phyloP scores from a whole-genome alignment of 2,329 filamentous ascomycete species.

The Phaeosphaeriaceae sp. region DNA sequence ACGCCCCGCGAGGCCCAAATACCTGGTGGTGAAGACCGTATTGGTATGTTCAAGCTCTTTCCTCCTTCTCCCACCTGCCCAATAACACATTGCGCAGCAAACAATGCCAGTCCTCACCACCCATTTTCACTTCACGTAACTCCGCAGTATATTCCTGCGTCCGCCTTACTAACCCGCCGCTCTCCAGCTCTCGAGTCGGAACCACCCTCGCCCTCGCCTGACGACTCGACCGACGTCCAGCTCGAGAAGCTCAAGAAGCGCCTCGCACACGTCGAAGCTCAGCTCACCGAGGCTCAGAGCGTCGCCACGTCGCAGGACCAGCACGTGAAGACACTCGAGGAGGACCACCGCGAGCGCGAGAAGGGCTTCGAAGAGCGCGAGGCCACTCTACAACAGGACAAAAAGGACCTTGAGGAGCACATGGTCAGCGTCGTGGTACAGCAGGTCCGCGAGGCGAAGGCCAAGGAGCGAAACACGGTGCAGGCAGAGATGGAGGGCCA shows the following conservation, averaged over 20 bases:
- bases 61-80: conserved; percentile 23
- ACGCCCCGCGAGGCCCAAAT: conserved; percentile 33
- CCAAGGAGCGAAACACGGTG: conserved; percentile 45
- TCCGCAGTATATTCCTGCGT: conserved; percentile 22
- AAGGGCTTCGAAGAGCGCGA: conserved; percentile 41
- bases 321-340: conserved; percentile 39
- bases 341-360: conserved; percentile 42
- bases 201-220: conserved; percentile 35
- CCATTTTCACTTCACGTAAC: conserved; percentile 26
- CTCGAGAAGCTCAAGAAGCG: conserved; percentile 42
- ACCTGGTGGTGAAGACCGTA: conserved; percentile 19
- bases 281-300: conserved; percentile 45
- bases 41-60: conserved; percentile 21
- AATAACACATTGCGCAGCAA: conserved; percentile 30
- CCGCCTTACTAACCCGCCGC: conserved; percentile 28
- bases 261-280: conserved; percentile 35
- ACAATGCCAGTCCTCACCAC: conserved; percentile 14
- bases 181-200: conserved; percentile 19
- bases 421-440: conserved; percentile 52
- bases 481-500: conserved; percentile 42
- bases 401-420: conserved; percentile 50
- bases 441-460: conserved; percentile 49
- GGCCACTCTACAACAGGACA: conserved; percentile 41
- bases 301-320: conserved; percentile 37
- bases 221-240: conserved; percentile 39